Conservation (phyloP, 768 basidiomycete genomes). For the Clitopilus hobsonii region DNA sequence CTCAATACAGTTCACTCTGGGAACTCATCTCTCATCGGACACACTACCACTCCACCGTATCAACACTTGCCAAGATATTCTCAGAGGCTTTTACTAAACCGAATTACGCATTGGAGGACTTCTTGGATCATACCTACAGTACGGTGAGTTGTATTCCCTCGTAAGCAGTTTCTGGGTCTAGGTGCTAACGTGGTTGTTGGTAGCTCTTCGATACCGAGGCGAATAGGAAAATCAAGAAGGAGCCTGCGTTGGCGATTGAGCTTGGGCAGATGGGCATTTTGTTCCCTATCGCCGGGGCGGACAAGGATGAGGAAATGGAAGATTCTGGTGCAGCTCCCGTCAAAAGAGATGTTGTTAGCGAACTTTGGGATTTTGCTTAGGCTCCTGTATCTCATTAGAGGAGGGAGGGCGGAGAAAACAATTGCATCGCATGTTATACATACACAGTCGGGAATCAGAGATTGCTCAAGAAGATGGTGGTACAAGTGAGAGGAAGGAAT, state of each 20-base stretch:
- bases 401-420: too few relatives aligned
- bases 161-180: constrained; percentile 1
- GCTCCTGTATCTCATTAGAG: too few relatives aligned
- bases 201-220: constrained; percentile 87
- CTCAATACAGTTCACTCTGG: constrained; percentile 89
- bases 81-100: constrained; percentile 93
- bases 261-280: constrained; percentile 25
- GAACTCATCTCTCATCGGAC: constrained; percentile 74
- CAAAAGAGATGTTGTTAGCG: constrained; percentile 33
- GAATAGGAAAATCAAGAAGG: constrained; percentile 74
- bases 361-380: constrained; percentile 42
- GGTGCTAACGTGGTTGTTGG: background rate
- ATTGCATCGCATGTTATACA: background rate
- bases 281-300: constrained; percentile 15
- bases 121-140: constrained; percentile 88
- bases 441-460: background rate
- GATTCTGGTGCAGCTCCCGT: constrained; percentile 3
- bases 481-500: background rate
- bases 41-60: constrained; percentile 86
- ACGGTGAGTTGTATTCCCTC: constrained; percentile 47
- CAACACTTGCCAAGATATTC: constrained; percentile 84
- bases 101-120: constrained; percentile 88
- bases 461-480: constrained; percentile 14
- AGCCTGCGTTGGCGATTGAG: constrained; percentile 56
- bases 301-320: background rate